Percentiles rank a stretch among this genome's conserved stretches.
Conservation (phyloP, 169 alveolate species). For the Cryptosporidium baileyi region DNA sequence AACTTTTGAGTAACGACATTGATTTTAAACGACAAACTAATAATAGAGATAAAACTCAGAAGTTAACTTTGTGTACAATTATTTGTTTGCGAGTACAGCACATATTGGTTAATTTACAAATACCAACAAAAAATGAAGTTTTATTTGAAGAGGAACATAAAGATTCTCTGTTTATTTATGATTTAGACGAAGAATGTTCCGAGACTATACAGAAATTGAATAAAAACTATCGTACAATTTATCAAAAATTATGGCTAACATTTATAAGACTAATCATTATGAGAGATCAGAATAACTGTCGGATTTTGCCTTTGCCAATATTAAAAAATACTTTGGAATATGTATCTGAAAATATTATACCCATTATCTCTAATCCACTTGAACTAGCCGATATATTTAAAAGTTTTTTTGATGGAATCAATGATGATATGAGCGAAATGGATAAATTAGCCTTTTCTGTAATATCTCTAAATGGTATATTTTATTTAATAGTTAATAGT, state of each 20-base stretch:
- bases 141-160: not conserved
- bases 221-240: not conserved
- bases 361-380: constrained; percentile 36
- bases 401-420: constrained; percentile 14
- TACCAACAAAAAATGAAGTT: not conserved
- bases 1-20: not conserved
- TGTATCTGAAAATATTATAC: constrained; percentile 30
- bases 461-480: constrained; percentile 25
- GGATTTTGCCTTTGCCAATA: not conserved
- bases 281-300: not conserved
- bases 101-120: constrained; percentile 9
- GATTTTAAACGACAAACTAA: too few species aligned
- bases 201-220: not conserved
- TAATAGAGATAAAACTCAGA: not conserved
- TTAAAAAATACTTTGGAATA: constrained; percentile 22
- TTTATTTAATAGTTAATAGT: constrained; percentile 27
- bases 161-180: not conserved
- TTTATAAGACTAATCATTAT: not conserved
- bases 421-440: not conserved
- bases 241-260: constrained; percentile 39
- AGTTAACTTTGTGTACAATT: not conserved
- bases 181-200: not conserved
- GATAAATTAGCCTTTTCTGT: constrained; percentile 34
- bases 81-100: not conserved
- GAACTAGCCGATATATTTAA: constrained; percentile 47